Conservation (phyloP, 306 rosid genomes). For the Sophora flavescens region DNA sequence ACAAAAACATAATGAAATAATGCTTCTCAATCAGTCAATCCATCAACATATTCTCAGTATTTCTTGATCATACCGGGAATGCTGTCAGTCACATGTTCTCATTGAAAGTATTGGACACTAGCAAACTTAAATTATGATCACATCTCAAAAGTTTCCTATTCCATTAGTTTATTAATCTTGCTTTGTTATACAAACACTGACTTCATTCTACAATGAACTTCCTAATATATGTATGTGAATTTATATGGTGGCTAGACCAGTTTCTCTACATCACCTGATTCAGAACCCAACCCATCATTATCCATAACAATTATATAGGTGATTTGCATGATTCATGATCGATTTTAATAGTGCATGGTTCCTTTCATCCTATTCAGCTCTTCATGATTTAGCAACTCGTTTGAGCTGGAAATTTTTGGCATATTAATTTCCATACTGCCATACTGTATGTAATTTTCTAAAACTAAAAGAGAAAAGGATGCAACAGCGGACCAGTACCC, state of each 20-base stretch:
- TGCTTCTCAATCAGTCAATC: neutral
- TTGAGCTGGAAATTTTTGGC: neutral
- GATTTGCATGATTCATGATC: too few relatives aligned
- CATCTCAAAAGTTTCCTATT: neutral
- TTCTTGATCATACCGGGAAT: slow-evolving; percentile 23
- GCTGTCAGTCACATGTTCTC: slow-evolving; percentile 18
- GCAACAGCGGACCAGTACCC: neutral
- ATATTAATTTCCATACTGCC: slow-evolving; percentile 26
- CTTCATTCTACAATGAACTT: slow-evolving; percentile 18
- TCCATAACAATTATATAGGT: too few relatives aligned
- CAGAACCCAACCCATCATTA: neutral
- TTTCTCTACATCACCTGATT: neutral
- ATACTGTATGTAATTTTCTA: slow-evolving; percentile 22
- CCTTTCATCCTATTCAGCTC: neutral
- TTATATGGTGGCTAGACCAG: slow-evolving; percentile 9
- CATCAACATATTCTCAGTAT: neutral
- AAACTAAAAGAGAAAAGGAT: neutral
- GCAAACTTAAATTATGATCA: slow-evolving; percentile 20
- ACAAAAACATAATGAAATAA: neutral
- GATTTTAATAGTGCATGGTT: too few relatives aligned
- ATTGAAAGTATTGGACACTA: neutral
- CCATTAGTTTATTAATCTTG: neutral
- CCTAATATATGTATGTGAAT: neutral
- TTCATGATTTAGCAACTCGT: neutral
- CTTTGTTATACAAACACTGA: slow-evolving; percentile 17